These are phyloP conservation scores for Amanita inopinata DNA, from an alignment of 768 basidiomycete genomes.

Conservation along the genomic window DNA sequence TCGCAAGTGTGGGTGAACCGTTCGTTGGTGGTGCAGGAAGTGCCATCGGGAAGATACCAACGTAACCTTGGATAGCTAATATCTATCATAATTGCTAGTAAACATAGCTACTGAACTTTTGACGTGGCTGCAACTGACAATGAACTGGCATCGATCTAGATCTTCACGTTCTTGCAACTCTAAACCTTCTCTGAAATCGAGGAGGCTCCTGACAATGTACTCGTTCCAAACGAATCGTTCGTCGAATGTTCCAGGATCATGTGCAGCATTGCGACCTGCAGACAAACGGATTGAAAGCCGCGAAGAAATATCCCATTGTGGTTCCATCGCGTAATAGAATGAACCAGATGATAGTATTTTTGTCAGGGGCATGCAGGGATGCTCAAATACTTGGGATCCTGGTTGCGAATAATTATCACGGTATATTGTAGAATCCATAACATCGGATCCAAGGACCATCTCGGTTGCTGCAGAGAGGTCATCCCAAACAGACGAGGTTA, in stretches of 20 bases:
- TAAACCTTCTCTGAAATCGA: slow-evolving; percentile 80
- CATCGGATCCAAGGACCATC: slow-evolving; percentile 46
- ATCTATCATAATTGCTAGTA: slow-evolving; percentile 37
- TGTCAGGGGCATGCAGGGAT: slow-evolving; percentile 82
- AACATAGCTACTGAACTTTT: no score
- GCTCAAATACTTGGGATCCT: slow-evolving; percentile 57
- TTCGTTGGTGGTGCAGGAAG: slow-evolving; percentile 66
- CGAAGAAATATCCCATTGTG: slow-evolving; percentile 85
- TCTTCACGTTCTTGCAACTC: slow-evolving; percentile 58
- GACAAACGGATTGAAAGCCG: slow-evolving; percentile 63
- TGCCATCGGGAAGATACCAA: slow-evolving; percentile 73
- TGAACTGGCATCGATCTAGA: slow-evolving; percentile 76
- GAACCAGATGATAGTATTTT: slow-evolving; percentile 88
- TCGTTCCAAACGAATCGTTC: slow-evolving; percentile 94
- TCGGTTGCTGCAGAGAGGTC: slow-evolving; percentile 48
- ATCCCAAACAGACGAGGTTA: slow-evolving; percentile 83
- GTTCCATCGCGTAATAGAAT: slow-evolving; percentile 84
- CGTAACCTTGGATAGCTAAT: slow-evolving; percentile 90
- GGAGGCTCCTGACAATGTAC: slow-evolving; percentile 75
- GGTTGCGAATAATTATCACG: slow-evolving; percentile 40
- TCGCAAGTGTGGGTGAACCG: slow-evolving; percentile 63
- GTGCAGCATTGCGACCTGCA: slow-evolving; percentile 31
- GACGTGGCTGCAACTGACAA: no score
- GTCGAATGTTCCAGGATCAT: slow-evolving; percentile 59
- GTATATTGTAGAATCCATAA: slow-evolving; percentile 34